These are phyloP conservation scores for Phylloporus sp. DNA, from an alignment of 768 basidiomycete species.

Conservation along the genomic window DNA sequence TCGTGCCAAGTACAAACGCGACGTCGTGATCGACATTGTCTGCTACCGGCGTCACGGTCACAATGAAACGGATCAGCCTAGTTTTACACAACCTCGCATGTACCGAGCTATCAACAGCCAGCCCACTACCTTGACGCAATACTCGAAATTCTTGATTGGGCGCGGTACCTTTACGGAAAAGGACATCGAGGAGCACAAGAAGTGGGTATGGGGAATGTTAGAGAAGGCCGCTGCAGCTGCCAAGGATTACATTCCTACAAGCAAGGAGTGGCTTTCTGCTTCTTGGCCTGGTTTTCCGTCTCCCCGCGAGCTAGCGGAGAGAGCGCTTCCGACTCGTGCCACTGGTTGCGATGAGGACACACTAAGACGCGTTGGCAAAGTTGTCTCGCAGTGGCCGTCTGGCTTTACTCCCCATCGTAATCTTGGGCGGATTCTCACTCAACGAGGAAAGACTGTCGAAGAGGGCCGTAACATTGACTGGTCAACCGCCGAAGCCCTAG, in stretches of 20 bases:
- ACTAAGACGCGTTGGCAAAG: slow-evolving; percentile 81
- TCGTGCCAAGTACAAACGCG: slow-evolving; percentile 97
- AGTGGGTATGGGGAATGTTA: slow-evolving; percentile 99
- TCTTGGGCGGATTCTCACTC: slow-evolving; percentile 85
- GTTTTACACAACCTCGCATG: slow-evolving; percentile 98
- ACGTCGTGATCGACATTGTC: slow-evolving; percentile 97
- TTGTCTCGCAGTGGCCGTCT: slow-evolving; percentile 80
- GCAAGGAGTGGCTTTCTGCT: slow-evolving; percentile 96
- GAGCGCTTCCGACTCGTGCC: slow-evolving; percentile 82
- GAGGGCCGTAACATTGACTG: slow-evolving; percentile 94
- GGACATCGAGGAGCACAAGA: slow-evolving; percentile 97
- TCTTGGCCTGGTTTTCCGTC: slow-evolving; percentile 99
- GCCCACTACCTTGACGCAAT: slow-evolving; percentile 86
- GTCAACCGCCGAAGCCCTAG: slow-evolving; percentile 97
- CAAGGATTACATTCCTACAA: slow-evolving; percentile 93
- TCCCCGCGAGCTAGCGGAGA: slow-evolving; percentile 90
- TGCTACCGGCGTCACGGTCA: slow-evolving; percentile 99
- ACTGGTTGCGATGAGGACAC: slow-evolving; percentile 78
- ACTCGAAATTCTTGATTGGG: slow-evolving; percentile 84
- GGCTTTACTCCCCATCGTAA: slow-evolving; percentile 90
- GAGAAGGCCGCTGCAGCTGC: slow-evolving; percentile 92
- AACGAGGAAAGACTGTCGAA: slow-evolving; percentile 85
- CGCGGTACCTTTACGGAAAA: slow-evolving; percentile 93
- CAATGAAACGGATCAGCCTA: slow-evolving; percentile 98
- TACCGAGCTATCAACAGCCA: slow-evolving; percentile 96